phyloP scores from a whole-genome alignment of 2,329 filamentous ascomycete species.

The Aspergillus sp. region DNA sequence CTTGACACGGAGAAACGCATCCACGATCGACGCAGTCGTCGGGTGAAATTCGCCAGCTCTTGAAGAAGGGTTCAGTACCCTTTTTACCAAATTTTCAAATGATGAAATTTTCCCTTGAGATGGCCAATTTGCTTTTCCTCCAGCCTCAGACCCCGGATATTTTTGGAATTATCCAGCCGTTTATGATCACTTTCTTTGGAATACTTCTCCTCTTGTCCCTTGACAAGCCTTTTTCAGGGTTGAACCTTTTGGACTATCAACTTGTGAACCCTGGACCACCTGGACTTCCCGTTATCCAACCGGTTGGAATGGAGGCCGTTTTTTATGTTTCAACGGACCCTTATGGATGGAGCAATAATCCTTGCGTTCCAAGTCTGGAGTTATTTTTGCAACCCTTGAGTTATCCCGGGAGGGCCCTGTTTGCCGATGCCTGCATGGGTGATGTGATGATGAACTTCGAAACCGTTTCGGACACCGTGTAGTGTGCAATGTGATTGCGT shows the following conservation, averaged over 20 bases:
- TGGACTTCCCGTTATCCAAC: not conserved
- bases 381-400: not conserved
- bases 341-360: not conserved
- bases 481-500: not conserved
- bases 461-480: not conserved
- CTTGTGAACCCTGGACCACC: slow-evolving; percentile 1
- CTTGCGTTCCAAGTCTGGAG: not conserved
- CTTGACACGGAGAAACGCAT: slow-evolving; percentile 78
- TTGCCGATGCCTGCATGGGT: not conserved
- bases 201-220: not conserved
- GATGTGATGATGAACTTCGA: not conserved
- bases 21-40: slow-evolving; percentile 57
- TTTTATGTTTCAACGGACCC: not conserved
- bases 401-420: not conserved
- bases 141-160: not conserved
- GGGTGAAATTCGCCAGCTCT: slow-evolving; percentile 35
- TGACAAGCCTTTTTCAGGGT: slow-evolving; percentile 2
- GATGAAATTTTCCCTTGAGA: slow-evolving; percentile 9
- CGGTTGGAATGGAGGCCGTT: slow-evolving; percentile 1
- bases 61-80: slow-evolving; percentile 17
- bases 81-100: not conserved
- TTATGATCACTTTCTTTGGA: not conserved
- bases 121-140: slow-evolving; percentile 7
- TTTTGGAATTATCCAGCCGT: slow-evolving; percentile 4
- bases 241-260: slow-evolving; percentile 1